Evolutionary conservation across 805 yeast genomes (phyloP), one percentile per base, ranked within the genome.

Genomic region (Yamadazyma sp.): DNA sequence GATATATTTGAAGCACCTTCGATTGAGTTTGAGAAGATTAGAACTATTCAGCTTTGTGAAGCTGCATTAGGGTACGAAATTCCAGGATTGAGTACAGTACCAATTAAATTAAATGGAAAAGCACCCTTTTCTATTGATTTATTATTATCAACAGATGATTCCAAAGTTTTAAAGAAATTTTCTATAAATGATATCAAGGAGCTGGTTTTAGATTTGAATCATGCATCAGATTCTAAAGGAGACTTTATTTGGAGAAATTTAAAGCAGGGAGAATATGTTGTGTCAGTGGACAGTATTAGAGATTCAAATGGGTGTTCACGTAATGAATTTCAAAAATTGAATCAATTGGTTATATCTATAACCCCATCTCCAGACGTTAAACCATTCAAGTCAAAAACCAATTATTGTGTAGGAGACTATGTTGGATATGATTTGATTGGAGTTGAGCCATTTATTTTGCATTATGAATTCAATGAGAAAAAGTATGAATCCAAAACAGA

Each of bases 391-490:
- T 50, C 48, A 29, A 40, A 41, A 22, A 4, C 17, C 10, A 75
- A 82, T 49, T 82, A 80, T 51, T 93, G 99, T 72, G 95, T 91
- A 18, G 99, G 98, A 8, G 98, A 91, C 43, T 82, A 84, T 41
- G 76, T 93, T 17, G 70, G 82, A 1, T 86, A 86, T 53, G 75
- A 81, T 42, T 58, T 91, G 43, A 75, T 75, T 11, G 98, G 98
- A 2, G 65, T 75, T 4, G 76, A 95, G 0, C 96, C 96, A 14
- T 87, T 87, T 54, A 73, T 73, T 1, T 73, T 94, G 4, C 75
- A 66, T 33, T 93, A 93, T 55, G 72, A 72, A 18, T 89, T 91
- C 62, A 81, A 85, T 47, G 82, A 73, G 2, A 62, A 66, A 19
- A 57, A 60, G 22, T 78, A 82, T 44, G 74, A 68, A 40, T 81